Evolutionary conservation across 164 flowering plant genomes (phyloP), one percentile per base, ranked within the genome.

Genomic region (Chimonanthus praecox): DNA sequence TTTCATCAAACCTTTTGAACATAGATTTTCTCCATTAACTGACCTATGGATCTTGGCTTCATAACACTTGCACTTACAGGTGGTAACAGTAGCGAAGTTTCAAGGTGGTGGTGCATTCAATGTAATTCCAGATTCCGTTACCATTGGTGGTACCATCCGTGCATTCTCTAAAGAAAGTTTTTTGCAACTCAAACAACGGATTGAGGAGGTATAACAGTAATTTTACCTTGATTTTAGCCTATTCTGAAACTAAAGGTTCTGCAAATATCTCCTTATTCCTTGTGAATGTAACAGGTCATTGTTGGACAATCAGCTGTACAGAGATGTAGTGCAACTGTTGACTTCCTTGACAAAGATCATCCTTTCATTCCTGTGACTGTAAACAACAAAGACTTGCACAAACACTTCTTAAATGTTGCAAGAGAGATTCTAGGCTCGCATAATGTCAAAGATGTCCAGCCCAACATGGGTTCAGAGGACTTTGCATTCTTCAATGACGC

Each of bases 81-180:
- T 86, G 21, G 86, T 86, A 15, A 86, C 86, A 6, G 86, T 86
- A 49, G 87, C 81, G 13, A 84, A 83, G 49, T 81, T 86, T 75
- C 83, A 83, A 79, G 89, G 89, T 62, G 89, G 89, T 11, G 85
- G 78, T 51, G 86, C 89, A 69, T 83, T 86, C 65, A 86, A 86
- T 75, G 89, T 84, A 13, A 86, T 86, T 72, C 89, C 87, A 7
- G 89, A 86, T 79, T 84, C 82, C 33, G 89, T 86, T 61, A 82
- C 86, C 11, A 86, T 86, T 69, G 89, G 87, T 44, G 89, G 89
- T 70, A 86, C 87, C 6, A 84, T 84, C 75, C 79, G 89, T 47
- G 85, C 89, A 50, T 83, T 86, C 70, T 77, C 85, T 10, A 76
- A 69, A 70, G 73, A 78, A 67, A 80, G 83, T 78, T 82, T 86